Conservation (phyloP, 345 rosid species). For the Carallia pectinifolia region DNA sequence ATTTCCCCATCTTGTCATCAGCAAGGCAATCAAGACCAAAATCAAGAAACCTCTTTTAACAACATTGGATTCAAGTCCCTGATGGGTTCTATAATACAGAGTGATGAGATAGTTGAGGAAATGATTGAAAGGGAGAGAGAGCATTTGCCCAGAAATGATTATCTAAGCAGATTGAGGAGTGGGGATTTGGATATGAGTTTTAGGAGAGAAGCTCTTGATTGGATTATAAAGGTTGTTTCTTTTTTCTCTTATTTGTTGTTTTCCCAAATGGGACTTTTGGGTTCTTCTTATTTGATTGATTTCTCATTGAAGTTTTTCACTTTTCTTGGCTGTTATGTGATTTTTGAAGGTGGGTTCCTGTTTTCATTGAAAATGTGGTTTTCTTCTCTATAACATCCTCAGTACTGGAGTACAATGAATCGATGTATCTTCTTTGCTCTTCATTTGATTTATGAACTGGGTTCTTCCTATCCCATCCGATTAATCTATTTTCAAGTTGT, state of each 20-base stretch:
- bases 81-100: slow-evolving; percentile 38
- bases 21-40: slow-evolving; percentile 15
- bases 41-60: neutral
- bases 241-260: neutral
- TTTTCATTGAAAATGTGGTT: neutral
- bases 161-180: slow-evolving; percentile 44
- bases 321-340: slow-evolving; percentile 3
- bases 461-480: neutral
- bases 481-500: neutral
- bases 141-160: slow-evolving; percentile 46
- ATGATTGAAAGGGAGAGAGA: slow-evolving; percentile 33
- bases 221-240: slow-evolving; percentile 59
- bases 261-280: neutral
- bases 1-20: neutral
- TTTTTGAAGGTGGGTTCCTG: neutral
- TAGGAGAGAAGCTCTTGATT: slow-evolving; percentile 54
- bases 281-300: slow-evolving; percentile 5
- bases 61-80: neutral
- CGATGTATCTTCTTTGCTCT: neutral
- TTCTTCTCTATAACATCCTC: neutral
- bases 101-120: slow-evolving; percentile 44
- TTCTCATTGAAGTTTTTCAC: neutral
- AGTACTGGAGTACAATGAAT: neutral
- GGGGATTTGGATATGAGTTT: slow-evolving; percentile 52
- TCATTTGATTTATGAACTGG: neutral